Base-by-base conservation (phyloP, 495 filamentous ascomycete genomes). In the Saxophila tyrrhenica region DNA sequence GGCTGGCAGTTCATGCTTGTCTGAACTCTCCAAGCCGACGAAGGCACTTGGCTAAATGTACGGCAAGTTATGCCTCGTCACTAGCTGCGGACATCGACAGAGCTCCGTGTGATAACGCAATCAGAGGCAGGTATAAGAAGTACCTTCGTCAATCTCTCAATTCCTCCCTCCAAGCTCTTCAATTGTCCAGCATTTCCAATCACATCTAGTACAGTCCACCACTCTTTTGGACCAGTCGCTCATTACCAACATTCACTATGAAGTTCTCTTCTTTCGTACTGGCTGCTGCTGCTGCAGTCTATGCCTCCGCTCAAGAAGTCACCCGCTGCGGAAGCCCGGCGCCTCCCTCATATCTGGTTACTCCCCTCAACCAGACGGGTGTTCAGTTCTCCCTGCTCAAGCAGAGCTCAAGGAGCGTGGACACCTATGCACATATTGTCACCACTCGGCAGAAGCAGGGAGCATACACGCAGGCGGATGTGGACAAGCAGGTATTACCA, bases 371-470 rank as follows among this genome's bases (percentile, higher is more conserved):
- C n/a, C 41, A 9, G 7, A 21, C 41, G 41, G 41, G 7, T 8
- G 15, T 17, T 21, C 7, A 21, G 16, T n/a, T n/a, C 41, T 5
- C 16, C 16, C 9, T 8, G 16, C 16, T 44, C 16, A 17, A 17
- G 7, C 41, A n/a, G 7, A 44, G 17, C 41, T 17, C 41, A n/a
- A 2, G 24, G 15, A 51, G 9, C 2, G 45, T 64, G 55, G 54
- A 59, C 13, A 50, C 56, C 20, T 64, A 54, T 45, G 45, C 57
- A 29, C 62, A 64, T 41, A 17, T 64, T 25, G 49, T 64, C 25
- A 46, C 51, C 0, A 22, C 58, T 2, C 25, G 21, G 16, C 22
- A 39, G 13, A 39, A 24, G 19, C 29, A 51, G 38, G 49, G 49
- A 10, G n/a, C 32, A 20, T 51, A 51, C 49, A 39, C 32, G 20